A percentile compares a stretch with the other conserved stretches of the same genome.
Evolutionary conservation across 768 basidiomycete species (phyloP).

Genomic region (Zangia roseola): DNA sequence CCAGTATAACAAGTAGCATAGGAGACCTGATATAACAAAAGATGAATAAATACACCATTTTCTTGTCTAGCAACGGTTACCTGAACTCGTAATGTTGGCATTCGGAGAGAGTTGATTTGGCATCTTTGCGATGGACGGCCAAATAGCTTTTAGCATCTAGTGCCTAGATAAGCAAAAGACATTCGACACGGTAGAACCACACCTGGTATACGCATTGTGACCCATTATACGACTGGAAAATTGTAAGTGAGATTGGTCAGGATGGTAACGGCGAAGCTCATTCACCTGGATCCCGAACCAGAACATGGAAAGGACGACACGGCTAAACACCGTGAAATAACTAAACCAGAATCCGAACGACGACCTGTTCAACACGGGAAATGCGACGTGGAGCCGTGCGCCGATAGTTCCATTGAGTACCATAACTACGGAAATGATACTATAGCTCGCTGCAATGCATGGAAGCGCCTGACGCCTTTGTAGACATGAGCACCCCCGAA

Average conservation of each 20-base stretch:
- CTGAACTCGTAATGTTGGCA: slow-evolving; percentile 64
- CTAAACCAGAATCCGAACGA: slow-evolving; percentile 91
- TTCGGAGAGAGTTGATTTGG: slow-evolving; percentile 60
- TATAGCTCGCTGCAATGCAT: slow-evolving; percentile 70
- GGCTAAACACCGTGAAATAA: slow-evolving; percentile 81
- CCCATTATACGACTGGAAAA: slow-evolving; percentile 49
- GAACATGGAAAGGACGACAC: slow-evolving; percentile 75
- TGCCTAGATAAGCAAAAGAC: neutral
- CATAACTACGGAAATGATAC: slow-evolving; percentile 72
- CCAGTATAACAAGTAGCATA: slow-evolving; percentile 80
- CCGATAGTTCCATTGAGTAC: slow-evolving; percentile 79
- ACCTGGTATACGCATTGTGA: slow-evolving; percentile 74
- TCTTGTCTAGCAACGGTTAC: no score
- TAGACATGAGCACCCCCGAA: neutral
- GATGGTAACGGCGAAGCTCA: neutral
- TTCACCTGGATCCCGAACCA: slow-evolving; percentile 76
- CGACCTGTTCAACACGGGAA: slow-evolving; percentile 74
- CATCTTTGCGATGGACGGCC: slow-evolving; percentile 67
- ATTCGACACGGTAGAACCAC: neutral
- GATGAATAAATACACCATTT: no score
- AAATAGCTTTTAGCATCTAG: slow-evolving; percentile 77
- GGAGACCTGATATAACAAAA: slow-evolving; percentile 35
- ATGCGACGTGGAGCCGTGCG: slow-evolving; percentile 75
- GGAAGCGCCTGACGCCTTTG: slow-evolving; percentile 64
- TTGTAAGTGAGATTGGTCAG: neutral